Evolutionary conservation across 2,329 filamentous ascomycete species (phyloP), one percentile per base, ranked within the genome.

Genomic region (Talaromyces sp.): DNA sequence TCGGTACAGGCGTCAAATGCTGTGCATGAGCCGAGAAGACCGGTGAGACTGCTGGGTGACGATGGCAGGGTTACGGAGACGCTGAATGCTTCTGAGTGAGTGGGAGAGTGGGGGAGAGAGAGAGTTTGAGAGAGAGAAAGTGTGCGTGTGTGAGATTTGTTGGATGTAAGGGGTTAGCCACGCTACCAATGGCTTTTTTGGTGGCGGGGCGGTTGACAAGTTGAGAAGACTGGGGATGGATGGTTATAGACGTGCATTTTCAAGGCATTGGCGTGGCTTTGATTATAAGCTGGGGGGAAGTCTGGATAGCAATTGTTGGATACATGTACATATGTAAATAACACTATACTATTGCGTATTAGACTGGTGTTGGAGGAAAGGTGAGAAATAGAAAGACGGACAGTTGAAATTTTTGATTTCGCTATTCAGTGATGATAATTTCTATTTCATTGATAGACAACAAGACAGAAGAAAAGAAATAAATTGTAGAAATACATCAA

Each of bases 11-110:
- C 65, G 1, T 56, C 64, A 31, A 31, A 24, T 29, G 57, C 51
- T 43, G 41, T 54, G 14, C 67, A 68, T 57, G 73, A 75, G 51
- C 72, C 73, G 1, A 71, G 68, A 11, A 65, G 73, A 56, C 72
- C 72, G 26, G 71, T 74, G 11, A 68, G 68, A 21, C 53, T 74
- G 54, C 51, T 72, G 55, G 52, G 61, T 27, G 61, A 62, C 2
- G 61, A 62, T 56, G 61, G 61, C 17, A 38, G 7, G 26, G 54
- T 62, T 27, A 57, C 54, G 29, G 58, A 62, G 58, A 62, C 61
- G 21, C 27, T 62, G 58, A 57, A 62, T 54, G 46, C 52, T 43
- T 19, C 43, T 1, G 43, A 46, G 8, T 46, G 52, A 32, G 8
- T 46, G 52, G 26, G 48, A n/a, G 32, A 26, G 26, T 26, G 3